phyloP scores from a whole-genome alignment of 2,329 filamentous ascomycete genomes.

The Penicillium griseofulvum region DNA sequence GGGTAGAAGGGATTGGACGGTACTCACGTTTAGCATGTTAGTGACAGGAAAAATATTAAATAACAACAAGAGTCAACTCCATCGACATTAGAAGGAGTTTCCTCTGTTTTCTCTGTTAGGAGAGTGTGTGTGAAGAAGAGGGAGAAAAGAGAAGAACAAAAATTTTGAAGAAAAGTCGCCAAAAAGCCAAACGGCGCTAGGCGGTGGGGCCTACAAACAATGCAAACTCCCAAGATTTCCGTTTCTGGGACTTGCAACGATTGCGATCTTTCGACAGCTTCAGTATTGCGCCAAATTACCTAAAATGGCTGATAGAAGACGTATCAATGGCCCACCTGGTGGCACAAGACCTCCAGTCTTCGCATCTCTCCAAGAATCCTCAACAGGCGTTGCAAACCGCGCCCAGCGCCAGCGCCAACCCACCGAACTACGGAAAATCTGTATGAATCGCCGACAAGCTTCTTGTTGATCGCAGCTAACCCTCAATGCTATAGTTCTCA shows the following conservation, averaged over 20 bases:
- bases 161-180: conserved; percentile 17
- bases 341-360: conserved; percentile 74
- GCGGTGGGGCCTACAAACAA: conserved; percentile 35
- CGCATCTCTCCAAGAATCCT: conserved; percentile 45
- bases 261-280: conserved; percentile 7
- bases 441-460: conserved; percentile 52
- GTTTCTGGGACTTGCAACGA: conserved; percentile 26
- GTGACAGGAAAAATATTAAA: conserved; percentile 3
- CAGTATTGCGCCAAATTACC: conserved; percentile 7
- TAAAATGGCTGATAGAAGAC: conserved; percentile 64
- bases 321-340: conserved; percentile 83
- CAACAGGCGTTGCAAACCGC: conserved; percentile 51
- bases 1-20: conserved; percentile 4
- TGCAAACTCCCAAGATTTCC: conserved; percentile 42
- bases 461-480: conserved; percentile 16
- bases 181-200: conserved; percentile 19
- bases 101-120: background rate
- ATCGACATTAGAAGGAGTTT: conserved; percentile 22
- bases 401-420: conserved; percentile 57
- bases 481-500: conserved; percentile 62
- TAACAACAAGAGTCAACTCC: background rate
- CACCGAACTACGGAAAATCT: conserved; percentile 79
- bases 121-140: conserved; percentile 23
- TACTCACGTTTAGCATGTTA: conserved; percentile 30
- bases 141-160: conserved; percentile 16